Conservation (phyloP, 306 rosid genomes). For the Mimosa pudica region DNA sequence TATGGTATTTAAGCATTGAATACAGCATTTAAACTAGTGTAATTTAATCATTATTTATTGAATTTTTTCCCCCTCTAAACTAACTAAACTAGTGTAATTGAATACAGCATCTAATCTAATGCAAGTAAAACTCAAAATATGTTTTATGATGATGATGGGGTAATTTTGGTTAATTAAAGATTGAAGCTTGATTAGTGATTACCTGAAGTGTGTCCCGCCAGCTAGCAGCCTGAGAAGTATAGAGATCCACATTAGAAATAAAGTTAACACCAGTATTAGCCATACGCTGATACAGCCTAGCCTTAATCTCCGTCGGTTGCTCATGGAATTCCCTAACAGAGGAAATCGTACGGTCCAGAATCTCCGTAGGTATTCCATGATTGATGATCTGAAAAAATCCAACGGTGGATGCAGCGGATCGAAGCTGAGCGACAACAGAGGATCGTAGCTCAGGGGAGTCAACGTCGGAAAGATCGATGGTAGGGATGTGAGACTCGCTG, state of each 20-base stretch:
- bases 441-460: neutral
- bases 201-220: slow-evolving; percentile 78
- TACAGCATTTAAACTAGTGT: too few species aligned
- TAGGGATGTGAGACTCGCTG: slow-evolving; percentile 40
- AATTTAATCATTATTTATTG: too few species aligned
- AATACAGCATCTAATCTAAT: too few species aligned
- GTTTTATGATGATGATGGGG: too few species aligned
- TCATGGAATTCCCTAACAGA: slow-evolving; percentile 55
- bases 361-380: slow-evolving; percentile 47
- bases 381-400: slow-evolving; percentile 69
- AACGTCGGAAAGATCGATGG: slow-evolving; percentile 45
- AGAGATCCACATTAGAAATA: slow-evolving; percentile 54
- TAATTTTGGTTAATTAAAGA: too few species aligned
- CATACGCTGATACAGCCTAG: slow-evolving; percentile 48
- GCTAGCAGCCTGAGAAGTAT: slow-evolving; percentile 56
- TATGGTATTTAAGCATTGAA: too few species aligned
- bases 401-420: slow-evolving; percentile 48
- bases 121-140: too few species aligned
- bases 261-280: slow-evolving; percentile 37
- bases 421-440: slow-evolving; percentile 38
- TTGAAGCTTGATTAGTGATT: neutral
- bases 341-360: slow-evolving; percentile 37
- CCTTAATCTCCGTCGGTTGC: slow-evolving; percentile 52
- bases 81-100: too few species aligned
- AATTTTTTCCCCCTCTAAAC: too few species aligned